Evolutionary conservation across 805 yeast genomes (phyloP).

Genomic region (Candida lessepsii): DNA sequence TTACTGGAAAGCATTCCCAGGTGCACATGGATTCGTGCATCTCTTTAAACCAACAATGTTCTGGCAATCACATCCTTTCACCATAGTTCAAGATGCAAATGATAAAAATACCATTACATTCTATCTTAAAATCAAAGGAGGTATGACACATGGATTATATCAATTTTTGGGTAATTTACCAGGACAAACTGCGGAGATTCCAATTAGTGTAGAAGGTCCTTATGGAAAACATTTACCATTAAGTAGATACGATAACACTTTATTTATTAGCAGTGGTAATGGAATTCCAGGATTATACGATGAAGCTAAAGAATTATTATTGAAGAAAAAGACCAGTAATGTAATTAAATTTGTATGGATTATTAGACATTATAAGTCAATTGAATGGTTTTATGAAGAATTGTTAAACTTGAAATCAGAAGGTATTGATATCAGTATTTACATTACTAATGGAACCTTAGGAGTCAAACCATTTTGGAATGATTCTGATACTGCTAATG

Average conservation of each 20-base stretch:
- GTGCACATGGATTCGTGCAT: conserved; percentile 38
- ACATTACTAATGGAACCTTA: conserved; percentile 31
- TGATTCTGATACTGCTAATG: conserved; percentile 10
- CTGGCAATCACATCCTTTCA: conserved; percentile 49
- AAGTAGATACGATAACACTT: conserved; percentile 27
- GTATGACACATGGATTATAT: conserved; percentile 37
- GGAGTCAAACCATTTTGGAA: conserved; percentile 15
- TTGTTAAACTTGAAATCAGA: conserved; percentile 31
- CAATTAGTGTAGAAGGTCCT: conserved; percentile 39
- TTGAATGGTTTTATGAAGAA: conserved; percentile 42
- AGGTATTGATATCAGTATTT: conserved; percentile 37
- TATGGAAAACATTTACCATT: conserved; percentile 35
- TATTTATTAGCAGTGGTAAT: conserved; percentile 39
- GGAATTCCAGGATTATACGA: conserved; percentile 42
- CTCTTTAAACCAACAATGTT: conserved; percentile 38
- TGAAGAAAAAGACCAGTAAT: conserved; percentile 9
- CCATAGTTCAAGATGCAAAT: conserved; percentile 26
- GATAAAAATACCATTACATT: conserved; percentile 45
- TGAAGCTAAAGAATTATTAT: conserved; percentile 28
- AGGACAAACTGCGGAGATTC: conserved; percentile 27
- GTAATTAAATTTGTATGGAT: conserved; percentile 36
- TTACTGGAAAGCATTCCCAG: conserved; percentile 42
- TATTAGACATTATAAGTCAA: conserved; percentile 37
- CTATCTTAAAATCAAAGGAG: conserved; percentile 44
- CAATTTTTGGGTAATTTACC: conserved; percentile 33